phyloP scores from a whole-genome alignment of 805 yeast species.

The Schwanniomyces polymorphus region DNA sequence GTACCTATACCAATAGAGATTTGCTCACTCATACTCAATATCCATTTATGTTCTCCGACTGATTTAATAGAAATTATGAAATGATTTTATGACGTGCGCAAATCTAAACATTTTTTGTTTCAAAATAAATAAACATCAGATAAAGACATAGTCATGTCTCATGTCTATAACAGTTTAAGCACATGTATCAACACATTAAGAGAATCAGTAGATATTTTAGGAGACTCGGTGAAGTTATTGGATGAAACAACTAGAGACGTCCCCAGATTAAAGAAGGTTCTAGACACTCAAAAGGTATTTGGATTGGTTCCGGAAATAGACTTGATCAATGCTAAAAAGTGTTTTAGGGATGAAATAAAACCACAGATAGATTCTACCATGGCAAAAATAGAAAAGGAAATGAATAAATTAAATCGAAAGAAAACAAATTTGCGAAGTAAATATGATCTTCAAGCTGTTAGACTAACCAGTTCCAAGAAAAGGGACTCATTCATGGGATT shows the following conservation, averaged over 20 bases:
- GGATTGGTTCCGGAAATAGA: conserved; percentile 53
- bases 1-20: conserved; percentile 23
- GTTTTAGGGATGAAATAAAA: conserved; percentile 34
- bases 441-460: conserved; percentile 39
- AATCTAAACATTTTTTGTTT: background rate
- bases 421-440: conserved; percentile 33
- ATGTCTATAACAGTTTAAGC: conserved; percentile 8
- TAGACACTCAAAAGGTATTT: conserved; percentile 48
- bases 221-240: conserved; percentile 30
- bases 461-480: conserved; percentile 23
- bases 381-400: conserved; percentile 28
- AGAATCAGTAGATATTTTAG: conserved; percentile 32
- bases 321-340: conserved; percentile 37
- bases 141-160: conserved; percentile 5
- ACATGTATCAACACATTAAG: conserved; percentile 22
- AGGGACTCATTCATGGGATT: conserved; percentile 9
- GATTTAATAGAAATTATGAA: background rate
- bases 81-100: background rate
- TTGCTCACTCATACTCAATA: conserved; percentile 9
- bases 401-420: conserved; percentile 31
- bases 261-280: conserved; percentile 35
- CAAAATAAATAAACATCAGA: background rate
- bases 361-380: conserved; percentile 41
- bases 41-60: conserved; percentile 1
- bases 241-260: conserved; percentile 40